A percentile compares a stretch with the other conserved stretches of the same genome.
phyloP scores from a whole-genome alignment of 352 stramenopile genomes.

The Globisporangium nunn region DNA sequence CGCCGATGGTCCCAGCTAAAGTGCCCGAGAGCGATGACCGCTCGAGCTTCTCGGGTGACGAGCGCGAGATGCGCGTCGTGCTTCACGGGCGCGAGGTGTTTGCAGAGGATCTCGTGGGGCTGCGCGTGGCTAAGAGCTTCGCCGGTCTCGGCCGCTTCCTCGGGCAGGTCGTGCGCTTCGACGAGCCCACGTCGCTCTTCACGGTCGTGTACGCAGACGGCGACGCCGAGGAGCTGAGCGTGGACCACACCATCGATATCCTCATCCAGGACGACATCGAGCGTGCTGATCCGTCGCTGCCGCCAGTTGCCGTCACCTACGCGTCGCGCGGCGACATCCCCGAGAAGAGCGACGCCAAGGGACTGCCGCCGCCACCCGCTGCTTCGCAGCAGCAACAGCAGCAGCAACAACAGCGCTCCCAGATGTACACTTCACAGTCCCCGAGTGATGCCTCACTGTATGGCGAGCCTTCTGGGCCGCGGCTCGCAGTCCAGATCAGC shows the following conservation, averaged over 20 bases:
- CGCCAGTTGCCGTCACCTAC: constrained; percentile 15
- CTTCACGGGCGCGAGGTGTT: constrained; percentile 72
- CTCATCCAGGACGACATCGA: constrained; percentile 86
- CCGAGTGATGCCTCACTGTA: no score
- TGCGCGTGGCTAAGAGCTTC: constrained; percentile 84
- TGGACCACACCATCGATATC: constrained; percentile 78
- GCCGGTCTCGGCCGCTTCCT: constrained; percentile 71
- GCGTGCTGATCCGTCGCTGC: constrained; percentile 48
- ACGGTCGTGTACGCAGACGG: constrained; percentile 84
- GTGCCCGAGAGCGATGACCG: constrained; percentile 10
- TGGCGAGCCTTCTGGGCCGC: not conserved
- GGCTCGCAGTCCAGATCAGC: constrained; percentile 42
- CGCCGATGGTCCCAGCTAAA: not conserved
- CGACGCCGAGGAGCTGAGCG: constrained; percentile 67
- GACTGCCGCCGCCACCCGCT: not conserved
- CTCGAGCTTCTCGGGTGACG: constrained; percentile 15
- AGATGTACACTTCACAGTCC: not conserved
- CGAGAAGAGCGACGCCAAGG: constrained; percentile 1
- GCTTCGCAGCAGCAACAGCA: constrained; percentile 3
- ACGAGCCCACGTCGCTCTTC: constrained; percentile 55
- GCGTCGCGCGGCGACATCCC: constrained; percentile 14
- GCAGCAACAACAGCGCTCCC: not conserved
- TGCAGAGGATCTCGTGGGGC: constrained; percentile 65
- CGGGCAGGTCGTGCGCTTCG: constrained; percentile 79
- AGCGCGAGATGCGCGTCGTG: constrained; percentile 50